A percentile compares a stretch with the other conserved stretches of the same genome.
These are phyloP conservation scores for Lepidium campestre DNA, from an alignment of 441 rosid genomes.

Conservation along the genomic window DNA sequence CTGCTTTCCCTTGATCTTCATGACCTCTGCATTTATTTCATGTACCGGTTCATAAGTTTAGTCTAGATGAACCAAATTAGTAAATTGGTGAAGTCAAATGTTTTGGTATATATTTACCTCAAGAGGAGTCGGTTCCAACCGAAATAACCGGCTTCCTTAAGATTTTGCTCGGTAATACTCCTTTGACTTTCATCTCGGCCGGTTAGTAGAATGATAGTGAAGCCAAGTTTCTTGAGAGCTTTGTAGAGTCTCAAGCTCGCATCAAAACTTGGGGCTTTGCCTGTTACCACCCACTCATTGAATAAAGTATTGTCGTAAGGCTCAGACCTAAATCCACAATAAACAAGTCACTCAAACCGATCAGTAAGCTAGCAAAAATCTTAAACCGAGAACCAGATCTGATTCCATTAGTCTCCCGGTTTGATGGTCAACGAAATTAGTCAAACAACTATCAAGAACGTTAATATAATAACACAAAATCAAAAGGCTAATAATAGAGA, in stretches of 20 bases:
- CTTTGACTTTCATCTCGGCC: slow-evolving; percentile 70
- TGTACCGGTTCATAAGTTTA: neutral
- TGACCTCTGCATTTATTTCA: slow-evolving; percentile 26
- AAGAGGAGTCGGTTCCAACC: slow-evolving; percentile 66
- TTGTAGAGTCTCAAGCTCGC: slow-evolving; percentile 64
- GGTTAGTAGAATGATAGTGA: slow-evolving; percentile 54
- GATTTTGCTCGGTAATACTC: slow-evolving; percentile 48
- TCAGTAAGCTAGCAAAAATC: neutral
- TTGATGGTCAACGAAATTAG: neutral
- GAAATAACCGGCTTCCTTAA: slow-evolving; percentile 49
- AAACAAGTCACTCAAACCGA: neutral
- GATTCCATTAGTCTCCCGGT: neutral
- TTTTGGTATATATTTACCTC: slow-evolving; percentile 40
- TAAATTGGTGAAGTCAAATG: neutral
- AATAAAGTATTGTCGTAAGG: slow-evolving; percentile 28
- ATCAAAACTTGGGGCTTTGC: slow-evolving; percentile 58
- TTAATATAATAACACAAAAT: neutral
- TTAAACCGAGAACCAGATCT: slow-evolving; percentile 1
- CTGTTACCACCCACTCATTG: slow-evolving; percentile 57
- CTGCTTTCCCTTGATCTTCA: slow-evolving; percentile 49
- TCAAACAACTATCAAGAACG: neutral
- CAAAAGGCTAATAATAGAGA: neutral
- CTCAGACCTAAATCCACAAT: slow-evolving; percentile 39
- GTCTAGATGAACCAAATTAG: neutral
- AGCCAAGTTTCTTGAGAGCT: slow-evolving; percentile 57